Percentiles rank a stretch among this genome's conserved stretches.
phyloP scores from a whole-genome alignment of 345 rosid genomes.

The Eucalyptus polybractea region DNA sequence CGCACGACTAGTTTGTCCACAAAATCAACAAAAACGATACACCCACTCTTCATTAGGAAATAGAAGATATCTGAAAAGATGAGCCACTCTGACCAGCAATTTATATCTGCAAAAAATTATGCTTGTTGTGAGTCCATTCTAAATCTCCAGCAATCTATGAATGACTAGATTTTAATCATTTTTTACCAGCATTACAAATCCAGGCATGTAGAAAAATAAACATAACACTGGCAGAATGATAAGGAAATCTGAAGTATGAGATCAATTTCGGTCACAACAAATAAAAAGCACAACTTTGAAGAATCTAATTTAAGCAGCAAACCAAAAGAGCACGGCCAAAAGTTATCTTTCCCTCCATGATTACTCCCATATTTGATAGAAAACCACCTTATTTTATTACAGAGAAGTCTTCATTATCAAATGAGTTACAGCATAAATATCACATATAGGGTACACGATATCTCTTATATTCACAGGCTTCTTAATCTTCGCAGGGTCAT shows the following conservation, averaged over 20 bases:
- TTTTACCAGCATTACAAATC: neutral
- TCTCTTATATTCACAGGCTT: neutral
- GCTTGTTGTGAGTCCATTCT: neutral
- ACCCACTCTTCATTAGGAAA: slow-evolving; percentile 85
- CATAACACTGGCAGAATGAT: neutral
- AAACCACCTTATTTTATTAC: neutral
- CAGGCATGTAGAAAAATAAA: neutral
- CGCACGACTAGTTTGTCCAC: slow-evolving; percentile 82
- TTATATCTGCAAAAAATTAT: slow-evolving; percentile 50
- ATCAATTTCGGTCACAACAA: neutral
- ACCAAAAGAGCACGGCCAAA: neutral
- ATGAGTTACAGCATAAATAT: neutral
- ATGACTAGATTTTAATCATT: neutral
- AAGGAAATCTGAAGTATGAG: neutral
- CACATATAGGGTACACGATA: neutral
- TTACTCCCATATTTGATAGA: neutral
- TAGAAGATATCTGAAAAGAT: slow-evolving; percentile 87
- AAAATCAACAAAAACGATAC: slow-evolving; percentile 93
- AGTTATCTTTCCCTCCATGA: neutral
- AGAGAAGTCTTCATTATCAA: neutral
- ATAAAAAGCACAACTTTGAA: neutral
- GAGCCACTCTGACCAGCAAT: slow-evolving; percentile 99
- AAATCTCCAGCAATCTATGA: neutral
- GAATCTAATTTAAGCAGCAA: neutral
- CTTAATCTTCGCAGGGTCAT: neutral